These are phyloP conservation scores for Hyphodiscus hymeniophilus DNA, from an alignment of 495 filamentous ascomycete genomes.

Conservation along the genomic window DNA sequence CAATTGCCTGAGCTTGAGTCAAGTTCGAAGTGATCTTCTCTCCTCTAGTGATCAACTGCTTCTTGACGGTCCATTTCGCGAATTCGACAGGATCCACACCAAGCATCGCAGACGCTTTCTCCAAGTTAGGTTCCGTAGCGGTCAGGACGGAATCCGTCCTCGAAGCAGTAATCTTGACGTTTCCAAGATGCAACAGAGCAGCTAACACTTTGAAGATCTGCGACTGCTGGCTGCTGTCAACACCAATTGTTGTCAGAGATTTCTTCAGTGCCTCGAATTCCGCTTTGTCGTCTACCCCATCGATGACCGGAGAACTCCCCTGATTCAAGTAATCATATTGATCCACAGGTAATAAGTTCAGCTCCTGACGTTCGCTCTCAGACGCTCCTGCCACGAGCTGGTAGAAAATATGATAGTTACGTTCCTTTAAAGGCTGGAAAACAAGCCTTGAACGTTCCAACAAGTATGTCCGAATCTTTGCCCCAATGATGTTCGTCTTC, in stretches of 20 bases:
- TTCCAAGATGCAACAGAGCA: conserved; percentile 89
- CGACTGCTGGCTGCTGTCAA: conserved; percentile 60
- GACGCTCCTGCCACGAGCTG: conserved; percentile 91
- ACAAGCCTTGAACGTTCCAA: conserved; percentile 93
- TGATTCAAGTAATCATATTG: conserved; percentile 96
- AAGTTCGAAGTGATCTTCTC: conserved; percentile 97
- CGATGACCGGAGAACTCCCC: conserved; percentile 81
- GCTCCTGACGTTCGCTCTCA: conserved; percentile 71
- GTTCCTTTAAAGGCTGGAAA: conserved; percentile 95
- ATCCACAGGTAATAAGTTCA: conserved; percentile 71
- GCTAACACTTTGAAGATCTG: conserved; percentile 89
- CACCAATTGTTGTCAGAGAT: conserved; percentile 83
- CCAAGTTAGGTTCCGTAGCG: conserved; percentile 72
- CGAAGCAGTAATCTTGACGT: conserved; percentile 87
- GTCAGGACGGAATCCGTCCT: conserved; percentile 78
- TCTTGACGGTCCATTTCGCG: conserved; percentile 98
- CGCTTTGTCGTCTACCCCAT: conserved; percentile 90
- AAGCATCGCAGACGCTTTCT: conserved; percentile 75
- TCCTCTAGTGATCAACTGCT: conserved; percentile 91
- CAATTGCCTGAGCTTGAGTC: conserved; percentile 85
- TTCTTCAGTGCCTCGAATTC: conserved; percentile 85
- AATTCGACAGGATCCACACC: conserved; percentile 84
- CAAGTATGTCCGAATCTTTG: conserved; percentile 92
- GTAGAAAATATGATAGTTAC: conserved; percentile 99
- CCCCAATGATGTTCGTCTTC: conserved; percentile 92